Percentiles rank a stretch among this genome's conserved stretches.
Conservation (phyloP, 176 grass and related monocot species). For the Bonia amplexicaulis region DNA sequence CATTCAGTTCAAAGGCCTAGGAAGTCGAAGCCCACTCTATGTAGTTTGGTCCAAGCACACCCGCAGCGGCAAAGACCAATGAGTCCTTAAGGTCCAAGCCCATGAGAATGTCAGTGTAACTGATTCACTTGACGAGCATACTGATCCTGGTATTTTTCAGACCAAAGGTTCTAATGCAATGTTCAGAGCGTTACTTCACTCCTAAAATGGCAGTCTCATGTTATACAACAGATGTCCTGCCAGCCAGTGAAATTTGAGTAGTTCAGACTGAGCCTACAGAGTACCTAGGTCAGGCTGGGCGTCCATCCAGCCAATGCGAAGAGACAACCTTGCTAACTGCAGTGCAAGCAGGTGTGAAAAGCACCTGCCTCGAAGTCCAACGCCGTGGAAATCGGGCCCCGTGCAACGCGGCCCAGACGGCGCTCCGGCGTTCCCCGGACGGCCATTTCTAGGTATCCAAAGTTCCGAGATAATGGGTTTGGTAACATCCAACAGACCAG, state of each 20-base stretch:
- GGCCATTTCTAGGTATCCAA: neutral
- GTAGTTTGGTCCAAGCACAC: conserved; percentile 25
- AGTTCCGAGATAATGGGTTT: conserved; percentile 42
- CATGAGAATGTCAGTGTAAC: neutral
- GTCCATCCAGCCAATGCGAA: neutral
- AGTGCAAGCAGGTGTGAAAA: neutral
- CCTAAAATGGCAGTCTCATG: neutral
- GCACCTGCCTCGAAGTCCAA: neutral
- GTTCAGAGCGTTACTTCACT: neutral
- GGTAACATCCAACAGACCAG: neutral
- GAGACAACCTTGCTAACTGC: neutral
- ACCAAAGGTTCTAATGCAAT: neutral
- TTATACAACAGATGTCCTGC: neutral
- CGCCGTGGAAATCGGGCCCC: neutral
- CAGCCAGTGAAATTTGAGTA: neutral
- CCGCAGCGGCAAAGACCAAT: neutral
- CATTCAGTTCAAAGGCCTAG: neutral
- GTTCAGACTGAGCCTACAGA: too few species aligned
- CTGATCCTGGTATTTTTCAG: neutral
- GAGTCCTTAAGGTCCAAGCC: neutral
- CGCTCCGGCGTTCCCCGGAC: neutral
- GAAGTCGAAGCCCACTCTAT: conserved; percentile 11
- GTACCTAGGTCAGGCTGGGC: neutral
- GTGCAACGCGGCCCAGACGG: conserved; percentile 16
- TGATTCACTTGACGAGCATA: neutral